phyloP scores from a whole-genome alignment of 148 eudicot genomes.

The Diospyros kaki region DNA sequence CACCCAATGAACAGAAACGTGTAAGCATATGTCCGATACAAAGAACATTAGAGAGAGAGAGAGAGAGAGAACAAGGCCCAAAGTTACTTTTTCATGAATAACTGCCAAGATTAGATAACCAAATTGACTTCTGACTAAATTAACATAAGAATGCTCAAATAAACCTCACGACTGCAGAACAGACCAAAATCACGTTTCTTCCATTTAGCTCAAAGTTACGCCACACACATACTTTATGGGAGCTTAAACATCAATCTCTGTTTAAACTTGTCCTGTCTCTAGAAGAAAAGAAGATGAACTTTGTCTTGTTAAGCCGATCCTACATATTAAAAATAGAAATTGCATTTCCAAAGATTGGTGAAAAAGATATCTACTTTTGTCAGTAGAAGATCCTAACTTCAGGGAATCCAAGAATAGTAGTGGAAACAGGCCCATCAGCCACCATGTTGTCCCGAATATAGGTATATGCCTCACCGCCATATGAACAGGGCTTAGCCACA shows the following conservation, averaged over 20 bases:
- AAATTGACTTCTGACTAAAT: too few relatives aligned
- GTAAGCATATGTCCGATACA: neutral
- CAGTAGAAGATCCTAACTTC: too few relatives aligned
- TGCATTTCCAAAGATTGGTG: neutral
- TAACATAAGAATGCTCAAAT: neutral
- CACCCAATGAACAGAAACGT: constrained; percentile 9
- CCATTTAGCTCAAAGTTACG: neutral
- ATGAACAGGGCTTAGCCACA: too few relatives aligned
- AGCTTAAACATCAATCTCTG: neutral
- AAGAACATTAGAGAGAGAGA: too few relatives aligned
- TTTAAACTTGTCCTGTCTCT: neutral
- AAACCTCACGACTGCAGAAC: neutral
- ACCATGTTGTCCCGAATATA: too few relatives aligned
- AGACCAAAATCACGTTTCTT: neutral
- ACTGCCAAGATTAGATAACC: neutral
- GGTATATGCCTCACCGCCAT: too few relatives aligned
- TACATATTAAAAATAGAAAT: neutral
- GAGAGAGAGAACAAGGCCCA: neutral
- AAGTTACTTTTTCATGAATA: neutral
- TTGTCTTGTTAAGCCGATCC: neutral
- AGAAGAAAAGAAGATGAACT: neutral
- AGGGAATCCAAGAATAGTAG: too few relatives aligned
- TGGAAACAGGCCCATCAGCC: too few relatives aligned
- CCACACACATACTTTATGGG: neutral
- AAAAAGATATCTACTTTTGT: too few relatives aligned